Base-by-base conservation (phyloP, 1,284 basidiomycete genomes). In the Marasmius fiardii region DNA sequence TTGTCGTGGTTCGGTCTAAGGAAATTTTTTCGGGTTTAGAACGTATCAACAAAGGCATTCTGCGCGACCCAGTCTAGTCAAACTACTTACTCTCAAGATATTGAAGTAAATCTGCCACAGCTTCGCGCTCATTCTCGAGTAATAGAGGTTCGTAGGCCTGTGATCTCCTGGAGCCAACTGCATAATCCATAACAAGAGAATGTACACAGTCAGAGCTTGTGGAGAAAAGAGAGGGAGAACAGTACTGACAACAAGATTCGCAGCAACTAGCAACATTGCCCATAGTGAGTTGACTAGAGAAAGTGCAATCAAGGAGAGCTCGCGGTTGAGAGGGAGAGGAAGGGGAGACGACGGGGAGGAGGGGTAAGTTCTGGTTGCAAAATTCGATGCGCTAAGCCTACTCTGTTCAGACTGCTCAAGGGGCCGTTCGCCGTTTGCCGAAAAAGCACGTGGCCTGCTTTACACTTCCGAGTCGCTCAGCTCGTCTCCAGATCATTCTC, bases 91-190 rank as follows among this genome's bases (percentile, higher is more conserved):
- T 98, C 78, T 99, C 96, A 59, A 99, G 87, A 70, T 94, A 98
- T 72, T 98, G 96, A 6, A 99, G 82, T 54, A 99, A 79, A 74
- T 99, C 97, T 34, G 97, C 97, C 24, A 99, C 96, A 5, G 96
- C 97, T 75, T 99, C 96, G 63, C 97, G 85, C 78, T 99, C 96
- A 68, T 96, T 98, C 80, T 99, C 97, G 54, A 98, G 80, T 55
- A 99, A 79, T 55, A 99, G 76, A 37, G 97, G 96, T 73, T 99
- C 96, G 68, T 95, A 95, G 57, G 86, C 81, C 74, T 94, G 88
- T 62, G 89, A 88, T 78, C 81, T 85, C 69, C 85, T 85, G 66
- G 88, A 87, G 61, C 78, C 80, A 71, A 90, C 90, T 92, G 67
- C 56, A 59, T 43, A 56, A 35, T 43, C 45, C 59, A 62, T 49